Conservation (phyloP, 2,329 filamentous ascomycete genomes). For the Pseudovirgaria hyperparasitica region DNA sequence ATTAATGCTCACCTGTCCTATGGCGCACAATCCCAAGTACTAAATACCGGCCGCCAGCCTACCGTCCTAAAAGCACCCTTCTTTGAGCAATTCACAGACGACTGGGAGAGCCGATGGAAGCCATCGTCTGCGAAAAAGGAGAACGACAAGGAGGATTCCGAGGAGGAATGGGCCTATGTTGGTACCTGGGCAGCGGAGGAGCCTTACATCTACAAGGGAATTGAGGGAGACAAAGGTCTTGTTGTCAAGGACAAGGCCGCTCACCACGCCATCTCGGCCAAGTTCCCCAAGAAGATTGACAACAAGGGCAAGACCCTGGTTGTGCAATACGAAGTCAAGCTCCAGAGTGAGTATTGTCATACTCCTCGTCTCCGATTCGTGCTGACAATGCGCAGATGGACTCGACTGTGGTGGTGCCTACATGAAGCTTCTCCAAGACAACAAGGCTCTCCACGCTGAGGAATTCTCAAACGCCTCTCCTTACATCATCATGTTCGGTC, state of each 20-base stretch:
- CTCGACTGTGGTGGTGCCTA: conserved; percentile 98
- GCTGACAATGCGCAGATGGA: conserved; percentile 49
- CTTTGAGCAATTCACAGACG: conserved; percentile 95
- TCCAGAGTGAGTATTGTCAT: conserved; percentile 61
- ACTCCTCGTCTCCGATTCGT: neutral
- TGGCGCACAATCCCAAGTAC: conserved; percentile 1
- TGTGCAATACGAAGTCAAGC: conserved; percentile 98
- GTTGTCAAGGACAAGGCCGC: conserved; percentile 97
- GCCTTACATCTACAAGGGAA: conserved; percentile 78
- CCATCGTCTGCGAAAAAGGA: conserved; percentile 95
- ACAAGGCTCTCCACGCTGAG: conserved; percentile 89
- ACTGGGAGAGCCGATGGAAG: conserved; percentile 91
- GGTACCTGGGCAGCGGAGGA: conserved; percentile 97
- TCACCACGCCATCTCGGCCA: conserved; percentile 98
- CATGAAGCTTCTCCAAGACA: conserved; percentile 96
- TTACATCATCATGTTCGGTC: conserved; percentile 99
- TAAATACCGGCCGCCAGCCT: conserved; percentile 47
- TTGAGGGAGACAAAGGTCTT: conserved; percentile 89
- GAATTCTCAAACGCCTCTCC: conserved; percentile 97
- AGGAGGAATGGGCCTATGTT: conserved; percentile 89
- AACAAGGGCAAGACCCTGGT: conserved; percentile 96
- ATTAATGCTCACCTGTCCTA: conserved; percentile 1
- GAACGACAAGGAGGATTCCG: conserved; percentile 60
- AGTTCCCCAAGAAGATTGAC: conserved; percentile 92
- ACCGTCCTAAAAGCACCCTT: conserved; percentile 83